Percentiles rank a stretch among this genome's conserved stretches.
Evolutionary conservation across 495 filamentous ascomycete genomes (phyloP).

Genomic region (Xylaria nigripes): DNA sequence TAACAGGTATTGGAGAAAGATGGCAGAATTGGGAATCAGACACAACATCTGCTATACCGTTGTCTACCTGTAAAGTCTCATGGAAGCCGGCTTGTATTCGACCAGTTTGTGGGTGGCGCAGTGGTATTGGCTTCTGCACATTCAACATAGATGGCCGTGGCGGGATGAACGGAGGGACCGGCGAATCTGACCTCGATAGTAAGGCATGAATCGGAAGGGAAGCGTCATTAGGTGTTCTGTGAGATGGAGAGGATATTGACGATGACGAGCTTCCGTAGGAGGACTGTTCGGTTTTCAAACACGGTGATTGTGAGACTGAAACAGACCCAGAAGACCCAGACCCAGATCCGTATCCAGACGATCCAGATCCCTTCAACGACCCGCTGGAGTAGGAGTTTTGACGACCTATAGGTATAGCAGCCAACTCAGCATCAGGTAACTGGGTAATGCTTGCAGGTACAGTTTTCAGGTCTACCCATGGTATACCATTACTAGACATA

Average conservation of each 20-base stretch:
- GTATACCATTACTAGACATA: background rate
- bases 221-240: constrained; percentile 36
- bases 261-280: constrained; percentile 30
- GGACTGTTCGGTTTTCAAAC: constrained; percentile 33
- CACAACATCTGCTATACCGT: constrained; percentile 1
- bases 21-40: background rate
- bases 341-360: constrained; percentile 18
- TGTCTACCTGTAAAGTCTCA: background rate
- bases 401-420: constrained; percentile 7
- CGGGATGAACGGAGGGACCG: constrained; percentile 2
- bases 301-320: constrained; percentile 23
- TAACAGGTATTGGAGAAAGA: background rate
- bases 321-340: constrained; percentile 21
- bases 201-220: constrained; percentile 41
- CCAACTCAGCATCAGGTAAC: constrained; percentile 18
- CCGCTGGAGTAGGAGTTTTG: constrained; percentile 4
- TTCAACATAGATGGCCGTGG: background rate
- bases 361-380: constrained; percentile 15
- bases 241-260: constrained; percentile 17
- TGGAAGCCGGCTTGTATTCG: constrained; percentile 12
- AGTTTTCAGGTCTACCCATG: constrained; percentile 22
- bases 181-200: constrained; percentile 29
- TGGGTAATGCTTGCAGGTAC: constrained; percentile 15
- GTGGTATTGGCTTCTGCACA: constrained; percentile 12
- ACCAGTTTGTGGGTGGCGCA: constrained; percentile 16